phyloP scores from a whole-genome alignment of 1,284 basidiomycete species.

The Ustilago esculenta region DNA sequence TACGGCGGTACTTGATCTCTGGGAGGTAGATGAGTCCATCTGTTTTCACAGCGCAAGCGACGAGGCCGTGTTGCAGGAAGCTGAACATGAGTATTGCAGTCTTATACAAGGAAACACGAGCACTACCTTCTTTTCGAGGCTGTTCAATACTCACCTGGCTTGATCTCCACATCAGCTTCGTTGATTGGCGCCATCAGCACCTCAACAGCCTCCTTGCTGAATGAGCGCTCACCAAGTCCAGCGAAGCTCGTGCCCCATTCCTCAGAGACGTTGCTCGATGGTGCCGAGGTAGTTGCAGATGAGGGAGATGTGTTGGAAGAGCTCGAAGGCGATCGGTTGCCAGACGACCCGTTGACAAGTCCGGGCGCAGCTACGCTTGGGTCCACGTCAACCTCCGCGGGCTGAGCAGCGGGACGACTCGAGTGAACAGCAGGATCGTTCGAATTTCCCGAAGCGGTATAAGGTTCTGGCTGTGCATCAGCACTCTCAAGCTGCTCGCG shows the following conservation, averaged over 20 bases:
- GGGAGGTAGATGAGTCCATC: slow-evolving; percentile 95
- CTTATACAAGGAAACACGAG: no score
- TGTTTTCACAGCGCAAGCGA: no score
- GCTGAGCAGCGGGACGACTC: slow-evolving; percentile 44
- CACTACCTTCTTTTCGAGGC: no score
- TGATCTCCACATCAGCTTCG: slow-evolving; percentile 86
- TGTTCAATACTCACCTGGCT: no score
- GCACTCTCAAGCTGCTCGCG: slow-evolving; percentile 37
- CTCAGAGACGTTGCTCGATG: slow-evolving; percentile 31
- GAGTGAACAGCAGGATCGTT: slow-evolving; percentile 51
- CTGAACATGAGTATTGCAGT: no score
- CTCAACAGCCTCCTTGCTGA: slow-evolving; percentile 79
- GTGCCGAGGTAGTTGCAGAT: slow-evolving; percentile 7
- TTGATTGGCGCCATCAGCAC: slow-evolving; percentile 80
- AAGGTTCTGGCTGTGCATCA: slow-evolving; percentile 31
- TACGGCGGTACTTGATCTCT: slow-evolving; percentile 96
- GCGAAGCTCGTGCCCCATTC: slow-evolving; percentile 89
- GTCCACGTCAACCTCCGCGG: slow-evolving; percentile 35
- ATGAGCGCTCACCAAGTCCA: slow-evolving; percentile 82
- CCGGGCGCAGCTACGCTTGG: slow-evolving; percentile 48
- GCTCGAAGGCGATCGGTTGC: slow-evolving; percentile 5
- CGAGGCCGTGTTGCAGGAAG: no score
- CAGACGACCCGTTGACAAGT: slow-evolving; percentile 15
- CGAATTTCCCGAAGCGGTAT: slow-evolving; percentile 47
- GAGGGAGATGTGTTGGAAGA: slow-evolving; percentile 11